Evolutionary conservation across 108 stramenopile genomes (phyloP).

Genomic region (Discostella pseudostelligera): DNA sequence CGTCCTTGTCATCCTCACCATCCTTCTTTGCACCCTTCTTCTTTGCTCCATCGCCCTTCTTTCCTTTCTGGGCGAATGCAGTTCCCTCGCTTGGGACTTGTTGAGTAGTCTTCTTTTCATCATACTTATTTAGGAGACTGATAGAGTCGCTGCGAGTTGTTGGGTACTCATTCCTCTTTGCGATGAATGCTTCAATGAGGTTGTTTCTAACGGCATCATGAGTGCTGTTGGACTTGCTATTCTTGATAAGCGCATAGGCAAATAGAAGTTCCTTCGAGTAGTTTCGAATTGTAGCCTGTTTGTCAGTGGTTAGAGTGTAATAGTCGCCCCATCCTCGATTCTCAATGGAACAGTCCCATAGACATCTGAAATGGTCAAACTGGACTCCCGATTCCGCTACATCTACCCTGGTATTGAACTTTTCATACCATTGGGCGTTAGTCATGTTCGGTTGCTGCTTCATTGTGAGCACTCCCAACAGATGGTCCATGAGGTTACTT

Average conservation of each 20-base stretch:
- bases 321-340: not conserved
- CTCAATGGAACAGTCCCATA: not conserved
- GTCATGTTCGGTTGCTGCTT: not conserved
- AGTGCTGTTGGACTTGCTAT: not conserved
- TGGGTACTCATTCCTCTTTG: not conserved
- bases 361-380: not conserved
- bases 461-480: not conserved
- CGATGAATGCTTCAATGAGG: not conserved
- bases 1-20: too few species aligned
- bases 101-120: too few species aligned
- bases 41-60: too few species aligned
- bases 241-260: not conserved
- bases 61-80: too few species aligned
- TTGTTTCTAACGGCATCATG: not conserved
- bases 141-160: too few species aligned
- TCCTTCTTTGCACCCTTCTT: too few species aligned
- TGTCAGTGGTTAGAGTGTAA: not conserved
- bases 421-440: not conserved
- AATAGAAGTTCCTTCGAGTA: not conserved
- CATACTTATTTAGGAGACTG: too few species aligned
- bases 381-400: conserved; percentile 2
- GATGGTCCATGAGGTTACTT: not conserved
- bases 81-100: too few species aligned
- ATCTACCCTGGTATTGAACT: not conserved
- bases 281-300: not conserved